Conservation (phyloP, 495 filamentous ascomycete genomes). For the Penicillium verhagenii region DNA sequence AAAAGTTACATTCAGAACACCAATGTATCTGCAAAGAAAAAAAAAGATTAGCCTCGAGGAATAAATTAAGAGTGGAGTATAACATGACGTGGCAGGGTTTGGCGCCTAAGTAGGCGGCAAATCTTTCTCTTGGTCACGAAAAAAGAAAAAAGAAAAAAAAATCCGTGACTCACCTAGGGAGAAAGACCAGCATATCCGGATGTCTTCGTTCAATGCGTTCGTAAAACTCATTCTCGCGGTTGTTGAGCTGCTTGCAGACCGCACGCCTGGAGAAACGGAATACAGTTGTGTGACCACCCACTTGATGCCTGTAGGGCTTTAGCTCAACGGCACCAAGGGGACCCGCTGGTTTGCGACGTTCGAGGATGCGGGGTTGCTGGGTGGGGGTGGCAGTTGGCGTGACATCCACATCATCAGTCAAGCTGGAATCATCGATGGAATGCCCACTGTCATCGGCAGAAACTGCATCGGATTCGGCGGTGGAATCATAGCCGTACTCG, state of each 20-base stretch:
- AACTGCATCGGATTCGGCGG: slow-evolving; percentile 59
- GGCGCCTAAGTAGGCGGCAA: neutral
- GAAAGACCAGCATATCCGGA: slow-evolving; percentile 82
- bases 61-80: slow-evolving; percentile 14
- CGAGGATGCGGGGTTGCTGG: slow-evolving; percentile 32
- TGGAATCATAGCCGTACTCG: slow-evolving; percentile 45
- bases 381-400: slow-evolving; percentile 62
- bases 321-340: slow-evolving; percentile 91
- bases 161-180: slow-evolving; percentile 66
- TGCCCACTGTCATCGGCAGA: slow-evolving; percentile 55
- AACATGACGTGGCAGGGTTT: slow-evolving; percentile 1
- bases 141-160: slow-evolving; percentile 6
- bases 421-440: slow-evolving; percentile 51
- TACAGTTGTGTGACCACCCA: slow-evolving; percentile 92
- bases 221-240: slow-evolving; percentile 97
- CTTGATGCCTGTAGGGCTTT: slow-evolving; percentile 95
- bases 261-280: slow-evolving; percentile 94
- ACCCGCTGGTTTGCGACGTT: slow-evolving; percentile 39
- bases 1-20: slow-evolving; percentile 95
- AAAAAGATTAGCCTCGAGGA: slow-evolving; percentile 22
- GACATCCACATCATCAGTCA: slow-evolving; percentile 56
- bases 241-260: slow-evolving; percentile 97
- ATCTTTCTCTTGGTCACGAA: too few species aligned
- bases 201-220: slow-evolving; percentile 90
- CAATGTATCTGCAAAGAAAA: slow-evolving; percentile 71